Conservation (phyloP, 169 alveolate species). For the Nephromyces sp. region DNA sequence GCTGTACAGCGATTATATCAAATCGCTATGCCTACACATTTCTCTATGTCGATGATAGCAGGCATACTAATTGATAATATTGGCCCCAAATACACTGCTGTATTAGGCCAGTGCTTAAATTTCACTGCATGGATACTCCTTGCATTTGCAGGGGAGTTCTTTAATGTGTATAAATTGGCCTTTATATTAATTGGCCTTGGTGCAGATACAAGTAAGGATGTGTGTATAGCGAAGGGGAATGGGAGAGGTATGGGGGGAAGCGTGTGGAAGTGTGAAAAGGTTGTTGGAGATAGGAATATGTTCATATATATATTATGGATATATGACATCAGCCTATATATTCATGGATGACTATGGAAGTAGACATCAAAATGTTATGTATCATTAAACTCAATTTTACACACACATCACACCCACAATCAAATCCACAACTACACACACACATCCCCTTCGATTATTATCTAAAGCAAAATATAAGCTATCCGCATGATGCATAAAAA, state of each 20-base stretch:
- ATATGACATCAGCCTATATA: too few relatives aligned
- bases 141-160: conserved; percentile 12
- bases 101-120: conserved; percentile 27
- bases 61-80: conserved; percentile 31
- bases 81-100: conserved; percentile 33
- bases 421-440: neutral
- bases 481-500: neutral
- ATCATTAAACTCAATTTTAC: neutral
- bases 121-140: conserved; percentile 27
- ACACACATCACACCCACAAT: neutral
- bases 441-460: neutral
- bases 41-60: conserved; percentile 30
- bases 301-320: too few relatives aligned
- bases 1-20: conserved; percentile 26
- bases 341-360: too few relatives aligned
- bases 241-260: too few relatives aligned
- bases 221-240: too few relatives aligned
- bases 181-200: conserved; percentile 35
- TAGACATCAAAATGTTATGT: neutral
- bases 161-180: conserved; percentile 24
- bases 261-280: too few relatives aligned
- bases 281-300: too few relatives aligned
- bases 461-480: neutral
- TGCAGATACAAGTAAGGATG: conserved; percentile 30
- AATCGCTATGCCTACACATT: conserved; percentile 23